Base-by-base conservation (phyloP, 495 filamentous ascomycete genomes). In the Tuber indicum region DNA sequence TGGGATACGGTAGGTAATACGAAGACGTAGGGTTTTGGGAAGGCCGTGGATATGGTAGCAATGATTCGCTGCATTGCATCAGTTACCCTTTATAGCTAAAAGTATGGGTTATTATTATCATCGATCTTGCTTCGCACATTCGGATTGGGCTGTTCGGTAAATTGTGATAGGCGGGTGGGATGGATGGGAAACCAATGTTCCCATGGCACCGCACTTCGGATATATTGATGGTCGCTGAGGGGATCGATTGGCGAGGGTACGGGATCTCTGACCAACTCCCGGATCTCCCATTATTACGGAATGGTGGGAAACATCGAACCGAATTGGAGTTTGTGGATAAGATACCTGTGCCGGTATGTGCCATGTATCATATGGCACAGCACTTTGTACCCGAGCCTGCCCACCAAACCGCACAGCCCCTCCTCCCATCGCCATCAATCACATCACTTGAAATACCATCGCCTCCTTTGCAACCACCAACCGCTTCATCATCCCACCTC, bases 231-330 rank as follows among this genome's bases (percentile, higher is more conserved):
- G 58, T 66, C 58, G 58, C 58, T 66, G 16, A 66, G 58, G 58
- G 26, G 26, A 66, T 66, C 58, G 58, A 66, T 66, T 66, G 58
- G 58, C 58, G 58, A 66, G 14, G 58, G 26, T 36, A 66, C 58
- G 58, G 58, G 58, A 66, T 66, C 58, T 66, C 58, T 36, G 58
- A 19, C 58, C 58, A 66, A 66, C 58, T 66, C 58, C 58, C 58
- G 58, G 58, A 66, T 66, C 58, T 66, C 26, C 58, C 58, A 66
- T 36, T 66, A 32, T 17, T 17, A 66, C 58, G 58, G 58, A 66
- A 26, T 17, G 58, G 14, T 66, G 26, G 58, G 58, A 14, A 66
- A 66, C 12, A 66, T 19, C 26, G 58, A 66, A 66, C 58, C 58
- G 32, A 66, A 66, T 36, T 0, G 36, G 58, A 62, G 58, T n/a